Conservation (phyloP, 345 rosid species). For the Iberis pinnata region DNA sequence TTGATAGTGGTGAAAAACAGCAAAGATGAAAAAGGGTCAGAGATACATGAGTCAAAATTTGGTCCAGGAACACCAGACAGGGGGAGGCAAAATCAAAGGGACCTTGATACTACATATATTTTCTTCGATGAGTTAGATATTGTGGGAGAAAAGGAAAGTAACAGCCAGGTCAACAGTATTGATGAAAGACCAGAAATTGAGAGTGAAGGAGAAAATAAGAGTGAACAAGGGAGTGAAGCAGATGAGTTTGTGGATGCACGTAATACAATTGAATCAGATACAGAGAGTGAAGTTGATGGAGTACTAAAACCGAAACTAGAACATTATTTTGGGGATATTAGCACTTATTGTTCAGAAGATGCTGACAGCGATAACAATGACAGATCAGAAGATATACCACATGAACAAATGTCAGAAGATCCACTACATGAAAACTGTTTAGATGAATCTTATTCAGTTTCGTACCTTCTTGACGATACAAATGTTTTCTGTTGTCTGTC, state of each 20-base stretch:
- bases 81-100: conserved; percentile 18
- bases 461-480: conserved; percentile 17
- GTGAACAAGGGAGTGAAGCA: conserved; percentile 46
- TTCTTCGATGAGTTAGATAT: conserved; percentile 29
- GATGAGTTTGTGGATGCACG: conserved; percentile 83
- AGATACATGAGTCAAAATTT: conserved; percentile 29
- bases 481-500: conserved; percentile 12
- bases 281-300: conserved; percentile 33
- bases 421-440: conserved; percentile 5
- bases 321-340: conserved; percentile 29
- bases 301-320: conserved; percentile 21
- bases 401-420: conserved; percentile 18
- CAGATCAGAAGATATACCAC: conserved; percentile 25
- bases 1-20: conserved; percentile 21
- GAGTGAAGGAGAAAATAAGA: conserved; percentile 46
- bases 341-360: conserved; percentile 30
- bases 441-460: conserved; percentile 22
- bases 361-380: conserved; percentile 26
- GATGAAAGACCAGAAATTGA: conserved; percentile 49
- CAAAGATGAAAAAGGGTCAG: conserved; percentile 30
- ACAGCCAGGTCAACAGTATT: conserved; percentile 42
- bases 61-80: conserved; percentile 34
- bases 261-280: conserved; percentile 86
- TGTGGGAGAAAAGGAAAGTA: conserved; percentile 25
- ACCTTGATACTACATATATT: conserved; percentile 17